These are phyloP conservation scores for Prorocentrum cordatum DNA, from an alignment of 169 alveolate genomes.

Conservation along the genomic window DNA sequence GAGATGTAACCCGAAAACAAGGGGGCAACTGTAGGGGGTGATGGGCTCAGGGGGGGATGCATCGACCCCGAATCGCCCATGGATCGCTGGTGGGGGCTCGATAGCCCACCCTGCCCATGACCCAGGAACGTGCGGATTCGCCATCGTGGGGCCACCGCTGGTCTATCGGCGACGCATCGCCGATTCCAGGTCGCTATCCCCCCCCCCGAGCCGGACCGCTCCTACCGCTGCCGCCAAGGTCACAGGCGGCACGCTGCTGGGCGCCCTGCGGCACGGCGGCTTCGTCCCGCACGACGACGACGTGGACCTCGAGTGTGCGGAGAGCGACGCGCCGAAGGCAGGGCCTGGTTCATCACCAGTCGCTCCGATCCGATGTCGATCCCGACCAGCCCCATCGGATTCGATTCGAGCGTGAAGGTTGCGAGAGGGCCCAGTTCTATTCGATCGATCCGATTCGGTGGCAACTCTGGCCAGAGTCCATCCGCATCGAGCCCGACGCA, in stretches of 20 bases:
- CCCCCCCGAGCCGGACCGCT: too few species aligned
- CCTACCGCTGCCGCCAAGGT: too few species aligned
- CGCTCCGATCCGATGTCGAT: background rate
- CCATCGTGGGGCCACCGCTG: too few species aligned
- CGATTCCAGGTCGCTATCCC: too few species aligned
- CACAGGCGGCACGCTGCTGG: constrained; percentile 33
- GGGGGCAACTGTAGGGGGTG: too few species aligned
- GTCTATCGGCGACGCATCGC: too few species aligned
- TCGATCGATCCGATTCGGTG: background rate
- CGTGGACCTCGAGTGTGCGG: background rate
- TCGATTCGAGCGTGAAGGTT: background rate
- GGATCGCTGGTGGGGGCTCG: too few species aligned
- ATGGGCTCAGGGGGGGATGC: too few species aligned
- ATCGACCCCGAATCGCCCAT: too few species aligned
- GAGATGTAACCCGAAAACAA: too few species aligned
- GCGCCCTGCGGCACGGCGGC: constrained; percentile 57
- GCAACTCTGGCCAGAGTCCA: background rate
- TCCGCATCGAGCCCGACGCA: background rate
- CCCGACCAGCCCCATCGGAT: background rate
- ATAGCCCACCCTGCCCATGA: too few species aligned
- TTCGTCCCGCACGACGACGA: constrained; percentile 58
- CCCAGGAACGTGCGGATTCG: too few species aligned
- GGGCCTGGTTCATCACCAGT: background rate
- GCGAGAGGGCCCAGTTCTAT: background rate
- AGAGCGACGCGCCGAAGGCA: background rate